These are phyloP conservation scores for Salinomyces thailandicus DNA, from an alignment of 2,329 filamentous ascomycete genomes.

Conservation along the genomic window DNA sequence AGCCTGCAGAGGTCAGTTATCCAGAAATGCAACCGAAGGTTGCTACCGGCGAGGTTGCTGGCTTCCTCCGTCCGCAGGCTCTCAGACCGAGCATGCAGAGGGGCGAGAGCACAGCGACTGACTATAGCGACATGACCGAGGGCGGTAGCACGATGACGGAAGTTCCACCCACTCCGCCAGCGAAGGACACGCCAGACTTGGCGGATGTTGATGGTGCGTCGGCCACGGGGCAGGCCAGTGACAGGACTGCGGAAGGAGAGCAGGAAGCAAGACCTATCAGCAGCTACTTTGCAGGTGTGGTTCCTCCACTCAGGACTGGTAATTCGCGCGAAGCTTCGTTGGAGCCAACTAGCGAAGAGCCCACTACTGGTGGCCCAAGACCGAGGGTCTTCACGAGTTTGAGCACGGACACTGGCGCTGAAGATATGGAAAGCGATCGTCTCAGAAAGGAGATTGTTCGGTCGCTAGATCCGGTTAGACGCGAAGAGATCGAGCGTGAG, in stretches of 20 bases:
- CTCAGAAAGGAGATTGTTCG: conserved; percentile 65
- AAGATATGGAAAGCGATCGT: conserved; percentile 59
- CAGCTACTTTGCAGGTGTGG: conserved; percentile 12
- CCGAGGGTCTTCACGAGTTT: background rate
- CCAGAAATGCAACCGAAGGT: conserved; percentile 13
- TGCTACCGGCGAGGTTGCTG: conserved; percentile 10
- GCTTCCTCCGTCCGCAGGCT: conserved; percentile 2
- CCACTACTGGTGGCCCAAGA: background rate
- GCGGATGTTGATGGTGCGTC: conserved; percentile 14
- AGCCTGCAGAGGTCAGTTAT: conserved; percentile 16
- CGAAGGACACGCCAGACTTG: conserved; percentile 34
- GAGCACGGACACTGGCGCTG: conserved; percentile 23
- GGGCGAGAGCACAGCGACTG: conserved; percentile 7
- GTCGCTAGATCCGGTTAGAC: conserved; percentile 46
- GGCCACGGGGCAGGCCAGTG: background rate
- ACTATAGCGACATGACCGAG: conserved; percentile 6
- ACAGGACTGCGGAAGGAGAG: background rate
- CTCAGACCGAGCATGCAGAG: background rate
- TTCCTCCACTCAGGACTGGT: conserved; percentile 6
- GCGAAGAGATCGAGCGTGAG: conserved; percentile 9
- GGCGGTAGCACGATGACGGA: conserved; percentile 7
- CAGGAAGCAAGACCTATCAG: conserved; percentile 8
- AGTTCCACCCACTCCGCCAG: conserved; percentile 35
- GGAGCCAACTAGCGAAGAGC: background rate
- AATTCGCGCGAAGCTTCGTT: conserved; percentile 18